phyloP scores from a whole-genome alignment of 257 asterid genomes.

The Jaltomata sinuosa region DNA sequence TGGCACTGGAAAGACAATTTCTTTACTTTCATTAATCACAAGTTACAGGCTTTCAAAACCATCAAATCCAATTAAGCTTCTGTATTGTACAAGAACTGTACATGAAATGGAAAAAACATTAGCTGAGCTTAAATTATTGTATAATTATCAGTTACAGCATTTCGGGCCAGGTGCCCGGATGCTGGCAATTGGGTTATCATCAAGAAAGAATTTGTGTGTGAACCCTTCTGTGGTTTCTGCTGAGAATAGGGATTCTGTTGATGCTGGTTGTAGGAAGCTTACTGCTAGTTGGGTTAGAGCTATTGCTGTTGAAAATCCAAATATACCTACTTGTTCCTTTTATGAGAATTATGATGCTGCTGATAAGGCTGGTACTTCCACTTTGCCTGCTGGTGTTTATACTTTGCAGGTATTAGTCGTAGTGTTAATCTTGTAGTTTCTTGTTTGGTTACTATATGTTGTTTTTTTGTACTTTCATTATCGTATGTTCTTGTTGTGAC shows the following conservation, averaged over 20 bases:
- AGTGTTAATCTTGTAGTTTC: no score
- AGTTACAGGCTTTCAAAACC: conserved; percentile 76
- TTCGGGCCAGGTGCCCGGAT: conserved; percentile 59
- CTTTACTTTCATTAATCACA: conserved; percentile 81
- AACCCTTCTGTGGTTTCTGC: conserved; percentile 79
- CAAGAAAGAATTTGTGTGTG: conserved; percentile 90
- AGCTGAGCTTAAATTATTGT: conserved; percentile 70
- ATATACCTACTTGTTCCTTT: conserved; percentile 62
- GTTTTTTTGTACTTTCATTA: no score
- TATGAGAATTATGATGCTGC: conserved; percentile 76
- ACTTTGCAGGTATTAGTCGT: conserved; percentile 97
- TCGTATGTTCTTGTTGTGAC: no score
- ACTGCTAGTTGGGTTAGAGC: conserved; percentile 95
- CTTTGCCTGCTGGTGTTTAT: conserved; percentile 93
- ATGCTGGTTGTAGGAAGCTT: conserved; percentile 88
- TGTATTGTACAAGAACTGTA: conserved; percentile 94
- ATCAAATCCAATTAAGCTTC: conserved; percentile 56
- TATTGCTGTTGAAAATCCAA: conserved; percentile 61
- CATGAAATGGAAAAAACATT: conserved; percentile 99
- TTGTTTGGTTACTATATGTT: no score
- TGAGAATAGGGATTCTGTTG: conserved; percentile 93
- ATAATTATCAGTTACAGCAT: conserved; percentile 62
- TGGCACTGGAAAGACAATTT: conserved; percentile 92
- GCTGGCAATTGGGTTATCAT: conserved; percentile 80
- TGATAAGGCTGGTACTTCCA: conserved; percentile 46